Evolutionary conservation across 2,329 filamentous ascomycete species (phyloP), one percentile per base, ranked within the genome.

Genomic region (Elsinoe fawcettii): DNA sequence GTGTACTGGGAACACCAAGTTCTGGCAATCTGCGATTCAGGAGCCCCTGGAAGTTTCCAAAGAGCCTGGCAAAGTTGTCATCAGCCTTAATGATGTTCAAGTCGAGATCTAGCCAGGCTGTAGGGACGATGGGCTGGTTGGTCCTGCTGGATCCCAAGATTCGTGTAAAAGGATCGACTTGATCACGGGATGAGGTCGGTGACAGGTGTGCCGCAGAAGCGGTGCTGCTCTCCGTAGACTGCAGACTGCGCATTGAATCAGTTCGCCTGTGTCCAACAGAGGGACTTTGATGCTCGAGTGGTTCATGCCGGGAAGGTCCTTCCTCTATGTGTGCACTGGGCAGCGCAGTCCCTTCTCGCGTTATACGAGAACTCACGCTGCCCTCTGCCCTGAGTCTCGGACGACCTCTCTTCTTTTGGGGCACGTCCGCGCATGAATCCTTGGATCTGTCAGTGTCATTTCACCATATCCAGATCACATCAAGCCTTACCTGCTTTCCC

Each of bases 351-450:
- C 55, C 43, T 3, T 55, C 44, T 62, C 44, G 66, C 63, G 14
- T 62, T 55, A 36, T 25, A 20, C 46, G 61, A 64, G 58, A 65
- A 63, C 49, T 20, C 12, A 66, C 63, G 34, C 54, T 56, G n/a
- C 62, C 58, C 59, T 88, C 86, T 66, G 92, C 88, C 64, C 88
- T 82, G 63, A 93, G 75, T 62, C 88, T 80, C 59, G 88, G 88
- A 51, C 88, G 80, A 41, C 88, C 88, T 64, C 88, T 77, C 70
- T 92, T 93, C 71, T 92, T 93, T 71, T 93, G 88, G 66, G 90
- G 86, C 32, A 93, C 88, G 70, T 93, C 88, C 64, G 89, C 77
- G 67, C 88, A 93, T 6, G 84, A 79, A 58, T 90, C 87, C 76
- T 92, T 78, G 8, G 14, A 5, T 46, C n/a, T 36, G 23, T 43